Evolutionary conservation across 148 eudicot species (phyloP).

Genomic region (Heliosperma pusillum): DNA sequence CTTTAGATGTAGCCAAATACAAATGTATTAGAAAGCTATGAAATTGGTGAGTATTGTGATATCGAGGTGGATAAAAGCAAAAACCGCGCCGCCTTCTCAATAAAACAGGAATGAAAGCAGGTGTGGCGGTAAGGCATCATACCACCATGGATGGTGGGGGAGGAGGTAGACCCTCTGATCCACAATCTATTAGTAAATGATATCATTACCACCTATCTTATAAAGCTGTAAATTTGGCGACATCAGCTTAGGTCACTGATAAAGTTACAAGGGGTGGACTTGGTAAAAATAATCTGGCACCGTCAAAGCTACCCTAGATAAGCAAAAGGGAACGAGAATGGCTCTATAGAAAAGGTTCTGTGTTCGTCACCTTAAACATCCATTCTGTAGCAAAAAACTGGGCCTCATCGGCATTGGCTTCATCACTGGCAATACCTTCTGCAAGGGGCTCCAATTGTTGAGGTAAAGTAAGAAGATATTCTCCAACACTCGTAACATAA

Average conservation of each 20-base stretch:
- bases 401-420: constrained; percentile 78
- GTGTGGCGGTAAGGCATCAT: background rate
- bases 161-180: too few species aligned
- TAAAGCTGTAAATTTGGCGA: too few species aligned
- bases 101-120: background rate
- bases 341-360: background rate
- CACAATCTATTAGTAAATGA: background rate
- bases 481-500: constrained; percentile 83
- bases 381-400: constrained; percentile 79
- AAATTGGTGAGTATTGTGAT: background rate
- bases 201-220: too few species aligned
- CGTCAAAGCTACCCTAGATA: background rate
- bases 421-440: constrained; percentile 75
- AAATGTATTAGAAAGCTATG: background rate
- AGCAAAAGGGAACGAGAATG: background rate
- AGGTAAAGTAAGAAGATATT: constrained; percentile 95
- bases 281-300: too few species aligned
- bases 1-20: constrained; percentile 28
- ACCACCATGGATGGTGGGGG: background rate
- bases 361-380: constrained; percentile 72
- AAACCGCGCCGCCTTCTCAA: background rate
- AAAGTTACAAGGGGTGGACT: too few species aligned
- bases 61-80: background rate
- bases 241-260: too few species aligned
- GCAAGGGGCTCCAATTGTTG: constrained; percentile 96